A percentile compares a stretch with the other conserved stretches of the same genome.
Conservation (phyloP, 148 eudicot genomes). For the Spergularia marina region DNA sequence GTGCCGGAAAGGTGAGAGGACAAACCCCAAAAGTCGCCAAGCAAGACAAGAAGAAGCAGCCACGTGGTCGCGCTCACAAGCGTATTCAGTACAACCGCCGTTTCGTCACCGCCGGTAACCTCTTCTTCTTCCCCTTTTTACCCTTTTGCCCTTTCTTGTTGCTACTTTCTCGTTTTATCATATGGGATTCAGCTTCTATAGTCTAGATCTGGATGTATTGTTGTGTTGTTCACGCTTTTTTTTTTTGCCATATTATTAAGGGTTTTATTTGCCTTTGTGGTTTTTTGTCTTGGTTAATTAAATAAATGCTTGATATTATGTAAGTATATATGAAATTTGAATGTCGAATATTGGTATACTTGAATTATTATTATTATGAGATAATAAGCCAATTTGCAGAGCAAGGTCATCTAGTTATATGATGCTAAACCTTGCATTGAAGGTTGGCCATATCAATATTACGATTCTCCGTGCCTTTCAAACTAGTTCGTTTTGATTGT, state of each 20-base stretch:
- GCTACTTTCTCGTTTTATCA: too few relatives aligned
- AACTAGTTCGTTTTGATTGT: background rate
- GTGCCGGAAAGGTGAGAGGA: slow-evolving; percentile 95
- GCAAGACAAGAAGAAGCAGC: slow-evolving; percentile 98
- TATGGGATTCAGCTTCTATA: too few relatives aligned
- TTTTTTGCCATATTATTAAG: background rate
- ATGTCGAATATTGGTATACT: too few relatives aligned
- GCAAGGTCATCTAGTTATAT: slow-evolving; percentile 18
- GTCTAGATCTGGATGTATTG: too few relatives aligned
- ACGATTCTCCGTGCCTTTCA: slow-evolving; percentile 1
- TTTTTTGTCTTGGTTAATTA: too few relatives aligned
- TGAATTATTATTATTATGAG: too few relatives aligned
- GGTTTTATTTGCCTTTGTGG: too few relatives aligned
- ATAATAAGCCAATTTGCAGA: slow-evolving; percentile 18
- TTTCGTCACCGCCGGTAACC: slow-evolving; percentile 81
- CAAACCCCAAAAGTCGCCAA: slow-evolving; percentile 86
- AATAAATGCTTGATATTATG: background rate
- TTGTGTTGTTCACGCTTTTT: too few relatives aligned
- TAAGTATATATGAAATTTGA: too few relatives aligned
- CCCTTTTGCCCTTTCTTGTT: too few relatives aligned
- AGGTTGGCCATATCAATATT: slow-evolving; percentile 14
- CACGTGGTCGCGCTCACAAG: slow-evolving; percentile 93
- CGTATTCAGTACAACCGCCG: slow-evolving; percentile 87
- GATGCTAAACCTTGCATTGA: slow-evolving; percentile 15
- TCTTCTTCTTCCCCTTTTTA: too few relatives aligned